Evolutionary conservation across 2,329 filamentous ascomycete genomes (phyloP).

Genomic region (Pseudogymnoascus sp.): DNA sequence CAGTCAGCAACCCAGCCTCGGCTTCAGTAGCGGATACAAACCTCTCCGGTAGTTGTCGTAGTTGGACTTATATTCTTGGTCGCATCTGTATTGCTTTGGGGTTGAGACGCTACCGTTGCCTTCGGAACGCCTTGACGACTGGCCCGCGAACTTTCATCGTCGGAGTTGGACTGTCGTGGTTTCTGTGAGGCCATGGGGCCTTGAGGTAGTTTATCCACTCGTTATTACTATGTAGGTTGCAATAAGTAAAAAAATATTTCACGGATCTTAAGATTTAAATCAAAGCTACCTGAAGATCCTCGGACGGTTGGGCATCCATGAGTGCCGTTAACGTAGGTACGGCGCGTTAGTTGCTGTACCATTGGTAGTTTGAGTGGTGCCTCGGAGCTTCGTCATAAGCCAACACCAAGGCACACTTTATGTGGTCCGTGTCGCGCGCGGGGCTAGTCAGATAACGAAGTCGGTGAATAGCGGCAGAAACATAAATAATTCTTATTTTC

Average conservation of each 20-base stretch:
- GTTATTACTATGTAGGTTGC: neutral
- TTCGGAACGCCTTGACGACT: neutral
- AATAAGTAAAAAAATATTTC: neutral
- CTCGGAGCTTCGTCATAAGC: constrained; percentile 5
- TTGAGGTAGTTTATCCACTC: constrained; percentile 3
- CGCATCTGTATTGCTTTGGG: neutral
- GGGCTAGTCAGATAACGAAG: constrained; percentile 7
- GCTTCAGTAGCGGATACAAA: neutral
- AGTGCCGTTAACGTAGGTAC: neutral
- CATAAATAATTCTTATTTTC: constrained; percentile 8
- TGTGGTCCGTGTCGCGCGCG: neutral
- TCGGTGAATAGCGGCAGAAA: constrained; percentile 6
- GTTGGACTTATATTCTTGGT: neutral
- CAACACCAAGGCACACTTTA: neutral
- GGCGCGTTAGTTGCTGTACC: constrained; percentile 1
- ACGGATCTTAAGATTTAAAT: neutral
- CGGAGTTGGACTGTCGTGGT: constrained; percentile 3
- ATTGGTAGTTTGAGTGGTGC: constrained; percentile 3
- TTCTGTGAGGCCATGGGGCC: constrained; percentile 3
- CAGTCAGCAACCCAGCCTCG: neutral
- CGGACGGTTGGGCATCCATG: neutral
- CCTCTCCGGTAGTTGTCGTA: neutral
- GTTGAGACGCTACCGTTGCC: neutral
- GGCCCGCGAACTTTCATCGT: neutral
- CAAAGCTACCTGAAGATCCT: neutral